Base-by-base conservation (phyloP, 176 grass and related monocot genomes). In the Eragrostis curvula region DNA sequence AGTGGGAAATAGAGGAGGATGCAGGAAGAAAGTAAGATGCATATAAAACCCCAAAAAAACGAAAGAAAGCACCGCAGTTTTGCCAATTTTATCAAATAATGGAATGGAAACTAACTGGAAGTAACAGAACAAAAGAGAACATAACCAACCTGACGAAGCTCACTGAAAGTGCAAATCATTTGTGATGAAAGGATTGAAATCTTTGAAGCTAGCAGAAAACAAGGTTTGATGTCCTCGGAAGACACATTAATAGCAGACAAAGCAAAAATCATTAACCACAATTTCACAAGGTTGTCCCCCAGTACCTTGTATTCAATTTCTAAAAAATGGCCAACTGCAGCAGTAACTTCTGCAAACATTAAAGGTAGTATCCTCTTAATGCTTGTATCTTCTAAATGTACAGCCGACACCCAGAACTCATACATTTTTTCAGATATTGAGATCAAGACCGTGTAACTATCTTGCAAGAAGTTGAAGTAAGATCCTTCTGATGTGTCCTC, bases 141-240 rank as follows among this genome's bases (percentile, higher is more conserved):
- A 74, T 84, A 79, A 94, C 92, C 61, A 80, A 98, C 96, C 91
- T 96, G 93, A 58, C 96, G 93, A 92, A 99, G 96, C 77, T 99
- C 96, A 40, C 91, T 86, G 77, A 88, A 99, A 81, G 90, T 86
- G 69, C 63, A 84, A 83, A 96, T 99, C 48, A 96, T 67, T 86
- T 88, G 90, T 49, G 85, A 84, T 15, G 90, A 82, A 79, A 96
- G 79, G 63, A 87, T 85, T 83, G 89, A 88, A 85, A 99, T 96
- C 71, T 88, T 86, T 75, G 89, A 91, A 84, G 84, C 73, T 80
- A 96, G 73, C 70, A 94, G 90, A 51, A 82, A 77, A 24, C 58
- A 76, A 8, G 87, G 85, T 68, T 87, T 88, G 85, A 86, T 88
- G 62, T 88, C 87, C 83, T 89, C 72, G 20, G 87, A 90, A 90